A percentile compares a stretch with the other conserved stretches of the same genome.
Conservation (phyloP, 768 basidiomycete genomes). For the Hygrophorus pudorinus region DNA sequence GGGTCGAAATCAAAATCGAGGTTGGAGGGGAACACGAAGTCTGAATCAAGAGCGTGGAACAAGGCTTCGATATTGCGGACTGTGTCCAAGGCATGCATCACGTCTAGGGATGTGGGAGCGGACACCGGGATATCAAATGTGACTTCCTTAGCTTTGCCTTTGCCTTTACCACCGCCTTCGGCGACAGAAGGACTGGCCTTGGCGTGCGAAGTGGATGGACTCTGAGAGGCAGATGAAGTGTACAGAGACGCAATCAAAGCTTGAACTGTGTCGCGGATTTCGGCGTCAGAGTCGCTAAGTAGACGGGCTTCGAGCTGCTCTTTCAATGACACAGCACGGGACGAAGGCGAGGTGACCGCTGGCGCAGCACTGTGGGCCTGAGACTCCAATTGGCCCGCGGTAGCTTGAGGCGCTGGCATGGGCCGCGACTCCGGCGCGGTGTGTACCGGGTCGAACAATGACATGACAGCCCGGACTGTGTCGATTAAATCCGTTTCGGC, state of each 20-base stretch:
- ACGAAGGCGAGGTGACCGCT: background rate
- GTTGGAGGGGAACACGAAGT: conserved; percentile 29
- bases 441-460: too few relatives aligned
- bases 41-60: conserved; percentile 26
- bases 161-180: conserved; percentile 10
- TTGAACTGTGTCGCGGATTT: conserved; percentile 31
- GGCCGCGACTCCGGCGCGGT: background rate
- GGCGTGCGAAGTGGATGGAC: background rate
- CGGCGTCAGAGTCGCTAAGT: conserved; percentile 19
- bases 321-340: conserved; percentile 13
- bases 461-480: conserved; percentile 1
- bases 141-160: conserved; percentile 29
- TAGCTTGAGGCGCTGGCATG: background rate
- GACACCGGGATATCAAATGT: conserved; percentile 8
- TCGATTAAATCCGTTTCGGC: background rate
- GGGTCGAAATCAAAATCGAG: conserved; percentile 31
- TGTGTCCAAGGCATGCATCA: conserved; percentile 25
- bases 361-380: background rate
- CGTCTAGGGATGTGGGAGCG: conserved; percentile 18
- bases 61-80: conserved; percentile 32
- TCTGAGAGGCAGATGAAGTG: conserved; percentile 9
- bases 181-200: conserved; percentile 2
- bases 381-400: background rate
- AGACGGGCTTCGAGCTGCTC: conserved; percentile 23
- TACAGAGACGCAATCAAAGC: conserved; percentile 27